Evolutionary conservation across 2,329 filamentous ascomycete genomes (phyloP), one percentile per base, ranked within the genome.

Genomic region (Hypoxylon sp.): DNA sequence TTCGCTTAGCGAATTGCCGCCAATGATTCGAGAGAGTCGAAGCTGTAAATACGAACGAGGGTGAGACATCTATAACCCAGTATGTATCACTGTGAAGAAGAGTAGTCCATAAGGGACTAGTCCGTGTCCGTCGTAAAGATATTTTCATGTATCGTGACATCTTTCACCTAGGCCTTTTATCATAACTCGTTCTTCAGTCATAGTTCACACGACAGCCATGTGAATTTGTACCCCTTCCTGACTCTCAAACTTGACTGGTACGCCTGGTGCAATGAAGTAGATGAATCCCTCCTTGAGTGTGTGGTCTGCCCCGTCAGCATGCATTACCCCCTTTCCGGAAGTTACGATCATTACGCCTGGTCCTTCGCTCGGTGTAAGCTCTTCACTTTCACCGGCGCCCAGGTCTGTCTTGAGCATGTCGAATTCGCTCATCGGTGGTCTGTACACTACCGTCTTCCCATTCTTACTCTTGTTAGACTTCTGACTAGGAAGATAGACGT

Each of bases 341-440:
- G 85, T 90, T 2, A 88, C 85, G 58, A 92, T 83, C 73, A 90
- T 75, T 27, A 92, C 83, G 56, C 86, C 87, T 0, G 90, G 89
- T 0, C 90, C 91, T 0, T 83, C 80, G 19, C 89, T 78, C 1
- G 81, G 78, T 46, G 77, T 78, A 14, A 91, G 78, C 5, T 78
- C 81, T 70, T 94, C 91, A 37, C 78, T 84, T 71, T 91, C 88
- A 0, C 85, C 86, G 0, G 77, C 76, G 2, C 74, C 76, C n/a
- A 94, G 73, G 19, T 83, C 82, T 1, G 85, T 88, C 50, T 84
- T 81, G 9, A 93, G 78, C 79, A 94, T 86, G 70, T 88, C 86
- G 73, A 94, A 94, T 77, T 94, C 91, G 71, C 86, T 88, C 77
- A 92, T 84, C 0, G 90, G 89, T 4, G 91, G 90, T 8, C 81